A percentile compares a stretch with the other conserved stretches of the same genome.
Conservation (phyloP, 2,329 filamentous ascomycete genomes). For the Talaromyces sp. region DNA sequence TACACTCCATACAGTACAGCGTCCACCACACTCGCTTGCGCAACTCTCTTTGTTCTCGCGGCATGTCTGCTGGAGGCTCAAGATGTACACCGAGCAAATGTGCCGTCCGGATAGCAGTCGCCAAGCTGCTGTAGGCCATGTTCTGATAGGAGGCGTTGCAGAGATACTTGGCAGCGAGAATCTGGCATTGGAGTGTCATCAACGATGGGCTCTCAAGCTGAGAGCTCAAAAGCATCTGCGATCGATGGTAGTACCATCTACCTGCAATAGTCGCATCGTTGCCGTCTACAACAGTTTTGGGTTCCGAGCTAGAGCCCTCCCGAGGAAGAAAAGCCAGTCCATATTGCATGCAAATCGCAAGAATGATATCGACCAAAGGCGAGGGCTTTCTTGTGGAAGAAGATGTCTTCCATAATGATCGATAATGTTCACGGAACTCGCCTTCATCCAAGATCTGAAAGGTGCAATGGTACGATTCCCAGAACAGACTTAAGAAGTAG, state of each 20-base stretch:
- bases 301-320: background rate
- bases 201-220: constrained; percentile 52
- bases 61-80: constrained; percentile 42
- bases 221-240: constrained; percentile 45
- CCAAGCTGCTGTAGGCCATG: constrained; percentile 45
- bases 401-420: constrained; percentile 40
- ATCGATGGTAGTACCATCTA: constrained; percentile 50
- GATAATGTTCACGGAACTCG: constrained; percentile 48
- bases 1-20: constrained; percentile 51
- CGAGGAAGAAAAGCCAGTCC: constrained; percentile 32
- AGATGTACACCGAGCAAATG: constrained; percentile 51
- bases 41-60: constrained; percentile 42
- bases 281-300: constrained; percentile 24
- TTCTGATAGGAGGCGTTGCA: constrained; percentile 52
- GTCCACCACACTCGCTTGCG: constrained; percentile 56
- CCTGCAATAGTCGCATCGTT: constrained; percentile 47
- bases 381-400: constrained; percentile 42
- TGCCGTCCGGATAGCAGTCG: constrained; percentile 47
- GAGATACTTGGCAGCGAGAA: constrained; percentile 49
- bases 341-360: constrained; percentile 55
- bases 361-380: constrained; percentile 53
- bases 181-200: constrained; percentile 50
- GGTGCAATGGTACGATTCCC: constrained; percentile 48
- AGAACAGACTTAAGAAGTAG: constrained; percentile 50
- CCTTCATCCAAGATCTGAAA: constrained; percentile 47